A percentile compares a stretch with the other conserved stretches of the same genome.
These are phyloP conservation scores for Carex kokanica DNA, from an alignment of 176 grass and related monocot species.

Conservation along the genomic window DNA sequence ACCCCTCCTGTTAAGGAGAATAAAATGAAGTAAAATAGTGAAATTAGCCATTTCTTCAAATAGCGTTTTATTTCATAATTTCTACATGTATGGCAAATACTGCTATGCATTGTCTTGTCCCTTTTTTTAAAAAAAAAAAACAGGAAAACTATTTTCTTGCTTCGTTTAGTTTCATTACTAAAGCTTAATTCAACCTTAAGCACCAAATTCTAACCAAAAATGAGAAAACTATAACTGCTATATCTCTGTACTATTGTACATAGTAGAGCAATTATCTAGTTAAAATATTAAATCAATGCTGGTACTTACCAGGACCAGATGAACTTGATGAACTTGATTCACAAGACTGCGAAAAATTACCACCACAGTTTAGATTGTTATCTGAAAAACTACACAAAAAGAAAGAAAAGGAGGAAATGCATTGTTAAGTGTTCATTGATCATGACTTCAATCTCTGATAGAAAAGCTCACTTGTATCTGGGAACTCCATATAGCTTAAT, in stretches of 20 bases:
- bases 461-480: constrained; percentile 53
- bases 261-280: not conserved
- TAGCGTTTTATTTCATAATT: not conserved
- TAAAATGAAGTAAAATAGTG: not conserved
- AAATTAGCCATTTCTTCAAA: not conserved
- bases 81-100: not conserved
- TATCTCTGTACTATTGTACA: not conserved
- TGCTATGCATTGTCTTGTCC: not conserved
- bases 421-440: not conserved
- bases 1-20: constrained; percentile 37
- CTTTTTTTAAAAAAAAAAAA: not conserved
- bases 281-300: not conserved
- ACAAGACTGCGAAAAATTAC: constrained; percentile 33
- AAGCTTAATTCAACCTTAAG: constrained; percentile 5
- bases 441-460: not conserved
- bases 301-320: constrained; percentile 23
- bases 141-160: not conserved
- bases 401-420: constrained; percentile 9
- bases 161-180: not conserved
- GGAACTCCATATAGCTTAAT: constrained; percentile 39
- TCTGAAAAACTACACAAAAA: constrained; percentile 53
- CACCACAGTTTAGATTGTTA: constrained; percentile 65
- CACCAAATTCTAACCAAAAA: not conserved
- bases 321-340: not conserved
- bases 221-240: not conserved